Conservation (phyloP, 1,284 basidiomycete genomes). For the Phylloporus sp. region DNA sequence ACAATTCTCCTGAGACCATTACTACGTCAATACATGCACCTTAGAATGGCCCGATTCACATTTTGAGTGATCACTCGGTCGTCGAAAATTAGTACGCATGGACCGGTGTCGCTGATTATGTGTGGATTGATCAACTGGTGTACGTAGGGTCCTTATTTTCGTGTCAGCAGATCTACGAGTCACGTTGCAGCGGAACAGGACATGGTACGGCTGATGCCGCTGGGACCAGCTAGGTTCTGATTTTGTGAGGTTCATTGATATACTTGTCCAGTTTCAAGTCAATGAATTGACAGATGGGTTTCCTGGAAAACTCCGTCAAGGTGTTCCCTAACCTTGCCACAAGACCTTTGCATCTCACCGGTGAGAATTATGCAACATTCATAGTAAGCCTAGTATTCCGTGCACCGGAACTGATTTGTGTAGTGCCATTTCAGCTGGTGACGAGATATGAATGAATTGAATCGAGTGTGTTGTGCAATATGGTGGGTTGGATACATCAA, state of each 20-base stretch:
- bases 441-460: too few relatives aligned
- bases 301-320: conserved; percentile 69
- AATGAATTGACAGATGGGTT: conserved; percentile 58
- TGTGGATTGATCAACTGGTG: conserved; percentile 80
- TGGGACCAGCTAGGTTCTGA: conserved; percentile 70
- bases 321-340: conserved; percentile 69
- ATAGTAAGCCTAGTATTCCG: conserved; percentile 52
- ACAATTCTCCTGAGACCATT: background rate
- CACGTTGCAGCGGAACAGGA: conserved; percentile 59
- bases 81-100: conserved; percentile 62
- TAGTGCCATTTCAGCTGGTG: conserved; percentile 56
- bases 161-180: conserved; percentile 10
- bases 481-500: too few relatives aligned
- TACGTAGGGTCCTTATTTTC: conserved; percentile 38
- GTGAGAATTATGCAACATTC: conserved; percentile 73
- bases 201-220: conserved; percentile 68
- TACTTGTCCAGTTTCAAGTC: background rate
- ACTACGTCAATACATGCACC: background rate
- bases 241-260: conserved; percentile 59
- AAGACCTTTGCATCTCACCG: conserved; percentile 69
- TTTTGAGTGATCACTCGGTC: conserved; percentile 58
- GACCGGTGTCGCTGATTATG: conserved; percentile 68
- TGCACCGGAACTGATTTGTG: conserved; percentile 1
- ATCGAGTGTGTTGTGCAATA: too few relatives aligned
- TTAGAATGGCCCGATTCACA: conserved; percentile 73